Conservation (phyloP, 2,329 filamentous ascomycete genomes). For the Ophiostoma quercus region DNA sequence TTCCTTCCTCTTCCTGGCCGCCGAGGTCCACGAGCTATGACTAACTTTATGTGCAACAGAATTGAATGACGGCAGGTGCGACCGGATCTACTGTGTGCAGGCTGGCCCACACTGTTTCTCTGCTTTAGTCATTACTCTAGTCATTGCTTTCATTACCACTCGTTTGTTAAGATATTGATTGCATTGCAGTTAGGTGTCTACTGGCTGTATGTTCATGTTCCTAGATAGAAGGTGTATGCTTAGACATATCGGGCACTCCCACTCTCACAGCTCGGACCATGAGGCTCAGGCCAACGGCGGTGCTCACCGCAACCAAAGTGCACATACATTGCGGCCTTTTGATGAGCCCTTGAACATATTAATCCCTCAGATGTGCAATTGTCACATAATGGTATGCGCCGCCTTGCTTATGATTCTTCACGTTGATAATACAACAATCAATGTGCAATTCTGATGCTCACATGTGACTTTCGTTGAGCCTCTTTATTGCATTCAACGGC, state of each 20-base stretch:
- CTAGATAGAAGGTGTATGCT: no score
- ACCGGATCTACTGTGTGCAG: background rate
- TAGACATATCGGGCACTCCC: background rate
- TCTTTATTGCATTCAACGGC: background rate
- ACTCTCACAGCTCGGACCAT: background rate
- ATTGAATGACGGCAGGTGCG: background rate
- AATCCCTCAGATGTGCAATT: background rate
- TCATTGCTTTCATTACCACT: background rate
- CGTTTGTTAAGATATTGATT: background rate
- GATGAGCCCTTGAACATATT: background rate
- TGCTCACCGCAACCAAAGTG: background rate
- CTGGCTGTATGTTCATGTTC: no score
- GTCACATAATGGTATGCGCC: background rate
- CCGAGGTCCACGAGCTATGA: conserved; percentile 4
- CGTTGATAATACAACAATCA: background rate
- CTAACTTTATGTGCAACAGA: background rate
- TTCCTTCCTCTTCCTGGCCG: background rate
- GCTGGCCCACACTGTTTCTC: background rate
- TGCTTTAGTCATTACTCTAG: background rate
- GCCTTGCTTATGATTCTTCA: background rate
- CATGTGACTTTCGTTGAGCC: conserved; percentile 7
- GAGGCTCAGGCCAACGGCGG: background rate
- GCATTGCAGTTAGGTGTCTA: no score
- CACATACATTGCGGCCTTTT: background rate
- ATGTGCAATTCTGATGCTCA: background rate